Evolutionary conservation across 306 rosid species (phyloP).

Genomic region (Dicorynia guianensis): DNA sequence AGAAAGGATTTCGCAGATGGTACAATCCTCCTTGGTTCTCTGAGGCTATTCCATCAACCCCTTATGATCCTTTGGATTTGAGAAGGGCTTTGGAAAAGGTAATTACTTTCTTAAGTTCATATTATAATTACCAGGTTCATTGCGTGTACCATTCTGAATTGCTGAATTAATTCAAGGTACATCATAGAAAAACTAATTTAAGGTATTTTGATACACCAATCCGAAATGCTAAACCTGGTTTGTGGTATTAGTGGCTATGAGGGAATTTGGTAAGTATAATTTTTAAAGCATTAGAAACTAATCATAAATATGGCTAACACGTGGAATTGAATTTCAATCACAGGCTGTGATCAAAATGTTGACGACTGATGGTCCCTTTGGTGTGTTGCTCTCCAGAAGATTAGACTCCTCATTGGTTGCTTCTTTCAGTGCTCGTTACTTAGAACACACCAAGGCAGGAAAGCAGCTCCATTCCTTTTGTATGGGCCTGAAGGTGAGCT

Average conservation of each 20-base stretch:
- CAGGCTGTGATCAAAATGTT: conserved; percentile 70
- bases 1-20: conserved; percentile 57
- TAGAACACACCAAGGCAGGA: conserved; percentile 61
- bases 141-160: no score
- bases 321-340: background rate
- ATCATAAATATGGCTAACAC: no score
- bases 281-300: no score
- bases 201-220: no score
- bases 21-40: conserved; percentile 68
- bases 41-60: conserved; percentile 61
- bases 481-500: conserved; percentile 62
- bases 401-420: conserved; percentile 71
- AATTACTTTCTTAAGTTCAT: background rate
- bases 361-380: conserved; percentile 75
- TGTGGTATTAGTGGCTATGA: no score
- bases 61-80: conserved; percentile 66
- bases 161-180: no score
- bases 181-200: no score
- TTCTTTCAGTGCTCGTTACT: conserved; percentile 63
- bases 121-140: no score
- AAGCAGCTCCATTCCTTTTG: conserved; percentile 72
- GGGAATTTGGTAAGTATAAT: no score
- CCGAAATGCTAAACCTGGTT: no score
- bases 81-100: conserved; percentile 60
- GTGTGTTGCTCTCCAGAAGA: conserved; percentile 69